A percentile compares a stretch with the other conserved stretches of the same genome.
phyloP scores from a whole-genome alignment of 2,329 filamentous ascomycete species.

The Alternaria sp. region DNA sequence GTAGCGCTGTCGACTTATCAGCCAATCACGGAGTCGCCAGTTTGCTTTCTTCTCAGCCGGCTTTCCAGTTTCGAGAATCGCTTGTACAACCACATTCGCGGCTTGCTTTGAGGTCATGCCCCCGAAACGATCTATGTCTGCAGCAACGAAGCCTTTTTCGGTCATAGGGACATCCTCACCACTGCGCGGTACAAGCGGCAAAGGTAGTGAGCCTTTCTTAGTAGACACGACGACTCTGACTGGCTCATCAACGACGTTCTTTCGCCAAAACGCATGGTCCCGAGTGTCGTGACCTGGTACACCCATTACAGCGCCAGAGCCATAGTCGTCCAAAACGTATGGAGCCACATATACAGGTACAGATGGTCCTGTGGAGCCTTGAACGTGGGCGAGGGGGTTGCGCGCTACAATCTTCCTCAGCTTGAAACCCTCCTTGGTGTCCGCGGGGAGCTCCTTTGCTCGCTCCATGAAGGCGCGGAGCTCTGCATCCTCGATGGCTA shows the following conservation, averaged over 20 bases:
- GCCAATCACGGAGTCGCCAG: slow-evolving; percentile 86
- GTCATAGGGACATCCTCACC: slow-evolving; percentile 64
- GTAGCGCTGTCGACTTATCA: slow-evolving; percentile 89
- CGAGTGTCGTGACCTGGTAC: slow-evolving; percentile 84
- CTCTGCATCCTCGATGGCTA: slow-evolving; percentile 65
- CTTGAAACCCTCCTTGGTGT: slow-evolving; percentile 69
- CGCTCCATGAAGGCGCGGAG: slow-evolving; percentile 71
- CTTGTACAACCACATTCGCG: slow-evolving; percentile 63
- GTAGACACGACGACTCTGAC: slow-evolving; percentile 63
- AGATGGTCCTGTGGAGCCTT: slow-evolving; percentile 56
- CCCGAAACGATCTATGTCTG: slow-evolving; percentile 68
- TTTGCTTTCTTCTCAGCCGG: slow-evolving; percentile 70
- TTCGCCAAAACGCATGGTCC: slow-evolving; percentile 80
- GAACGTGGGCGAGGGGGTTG: slow-evolving; percentile 59
- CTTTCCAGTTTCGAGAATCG: slow-evolving; percentile 56
- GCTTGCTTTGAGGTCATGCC: slow-evolving; percentile 69
- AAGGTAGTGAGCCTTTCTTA: slow-evolving; percentile 8
- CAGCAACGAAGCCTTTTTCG: slow-evolving; percentile 71
- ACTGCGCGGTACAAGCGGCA: slow-evolving; percentile 26
- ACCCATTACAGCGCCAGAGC: slow-evolving; percentile 89
- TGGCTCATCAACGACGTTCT: slow-evolving; percentile 67
- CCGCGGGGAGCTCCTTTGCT: slow-evolving; percentile 59
- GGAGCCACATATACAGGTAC: slow-evolving; percentile 82
- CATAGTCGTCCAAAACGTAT: slow-evolving; percentile 85
- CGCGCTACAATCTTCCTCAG: slow-evolving; percentile 55